Base-by-base conservation (phyloP, 495 filamentous ascomycete genomes). In the Talaromyces ruber region DNA sequence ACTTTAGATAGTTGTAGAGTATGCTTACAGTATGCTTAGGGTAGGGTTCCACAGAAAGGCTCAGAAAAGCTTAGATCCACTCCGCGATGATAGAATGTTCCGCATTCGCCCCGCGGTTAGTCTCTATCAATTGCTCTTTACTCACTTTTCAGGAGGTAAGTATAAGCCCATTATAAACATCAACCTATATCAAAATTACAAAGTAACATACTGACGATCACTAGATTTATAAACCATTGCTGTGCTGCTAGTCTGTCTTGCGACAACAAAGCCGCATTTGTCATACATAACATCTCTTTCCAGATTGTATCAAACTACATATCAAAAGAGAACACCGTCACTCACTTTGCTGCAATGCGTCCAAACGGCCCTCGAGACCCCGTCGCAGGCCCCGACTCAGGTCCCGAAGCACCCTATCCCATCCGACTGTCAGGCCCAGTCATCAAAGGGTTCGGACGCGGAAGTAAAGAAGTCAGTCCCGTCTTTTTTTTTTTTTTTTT, bases 381-480 rank as follows among this genome's bases (percentile, higher is more conserved):
- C 43, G 78, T 90, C 64, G 81, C 87, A 26, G 95, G 94, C 58
- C 79, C 86, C 9, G 81, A 87, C 24, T 66, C 71, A 16, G 92
- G 91, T 14, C 93, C 94, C 11, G 73, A 81, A 62, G 59, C 84
- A 14, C 93, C 94, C 0, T 98, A 86, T 74, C 94, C 94, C 0
- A 78, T 97, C 64, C 83, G 79, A 54, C 82, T 97, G 70, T 85
- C 85, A 45, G 94, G 94, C 6, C 81, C 84, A 54, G 91, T 98
- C 16, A 90, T 98, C 67, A 87, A 89, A 70, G 94, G 94, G 43
- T 98, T 97, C 74, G 94, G 94, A 18, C 86, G 94, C 50, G 94
- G 94, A 47, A 92, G 88, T 71, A 93, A 90, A 77, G 92, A 96
- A 71, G 86, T 88, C 70, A 32, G 67, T 65, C 30, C 24, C 24